Conservation (phyloP, 1,139 yeast genomes). For the Blastobotrys petasosporus region DNA sequence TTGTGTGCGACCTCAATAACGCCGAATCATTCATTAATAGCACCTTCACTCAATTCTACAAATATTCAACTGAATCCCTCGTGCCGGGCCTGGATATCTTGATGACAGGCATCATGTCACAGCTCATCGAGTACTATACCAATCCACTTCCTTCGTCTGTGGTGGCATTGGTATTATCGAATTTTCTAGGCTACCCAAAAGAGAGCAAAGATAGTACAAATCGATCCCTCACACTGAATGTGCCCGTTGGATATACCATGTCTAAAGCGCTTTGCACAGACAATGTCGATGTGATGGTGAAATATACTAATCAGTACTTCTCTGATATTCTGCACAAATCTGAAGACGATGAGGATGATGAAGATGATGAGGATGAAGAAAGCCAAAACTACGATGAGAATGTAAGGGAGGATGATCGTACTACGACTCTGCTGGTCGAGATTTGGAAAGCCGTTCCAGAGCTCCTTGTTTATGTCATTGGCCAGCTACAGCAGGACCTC, state of each 20-base stretch:
- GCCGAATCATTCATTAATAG: slow-evolving; percentile 49
- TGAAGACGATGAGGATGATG: slow-evolving; percentile 21
- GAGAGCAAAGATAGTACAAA: slow-evolving; percentile 32
- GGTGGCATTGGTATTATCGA: slow-evolving; percentile 55
- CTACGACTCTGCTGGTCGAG: slow-evolving; percentile 59
- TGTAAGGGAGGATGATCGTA: slow-evolving; percentile 54
- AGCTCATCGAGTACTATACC: slow-evolving; percentile 62
- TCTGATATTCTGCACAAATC: slow-evolving; percentile 54
- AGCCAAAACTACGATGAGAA: slow-evolving; percentile 47
- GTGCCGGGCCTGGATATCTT: slow-evolving; percentile 44
- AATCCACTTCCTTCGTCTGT: slow-evolving; percentile 61
- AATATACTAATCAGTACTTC: slow-evolving; percentile 73
- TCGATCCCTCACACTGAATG: slow-evolving; percentile 27
- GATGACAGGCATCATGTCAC: slow-evolving; percentile 64
- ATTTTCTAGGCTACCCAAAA: slow-evolving; percentile 37
- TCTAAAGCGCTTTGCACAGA: slow-evolving; percentile 64
- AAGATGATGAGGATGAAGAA: slow-evolving; percentile 21
- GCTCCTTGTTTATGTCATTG: slow-evolving; percentile 64
- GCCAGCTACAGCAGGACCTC: slow-evolving; percentile 74
- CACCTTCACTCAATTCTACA: slow-evolving; percentile 61
- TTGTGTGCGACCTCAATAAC: slow-evolving; percentile 70
- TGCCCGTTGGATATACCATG: slow-evolving; percentile 58
- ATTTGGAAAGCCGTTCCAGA: slow-evolving; percentile 80
- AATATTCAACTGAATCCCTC: slow-evolving; percentile 35
- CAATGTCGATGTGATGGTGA: slow-evolving; percentile 68